Base-by-base conservation (phyloP, 2,329 filamentous ascomycete genomes). In the Alternaria triticimaculans region DNA sequence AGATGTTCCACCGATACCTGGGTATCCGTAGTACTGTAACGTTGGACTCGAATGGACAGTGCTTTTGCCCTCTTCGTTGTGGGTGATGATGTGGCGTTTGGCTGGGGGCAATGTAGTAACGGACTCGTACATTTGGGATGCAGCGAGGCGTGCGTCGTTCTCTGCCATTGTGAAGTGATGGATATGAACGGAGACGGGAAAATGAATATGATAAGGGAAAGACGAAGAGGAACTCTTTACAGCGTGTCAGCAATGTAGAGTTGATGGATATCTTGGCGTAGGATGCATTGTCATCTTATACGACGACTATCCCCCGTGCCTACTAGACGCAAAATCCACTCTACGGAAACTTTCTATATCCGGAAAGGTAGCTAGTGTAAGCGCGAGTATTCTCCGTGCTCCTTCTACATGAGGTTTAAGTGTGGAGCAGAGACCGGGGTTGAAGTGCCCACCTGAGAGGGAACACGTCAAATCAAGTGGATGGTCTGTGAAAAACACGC, bases 71-170 rank as follows among this genome's bases (percentile, higher is more conserved):
- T 60, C 41, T 10, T 58, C 14, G 66, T 78, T 71, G 68, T 82
- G 79, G 18, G 72, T 74, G 26, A 74, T 75, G 54, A 82, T 77
- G 69, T 76, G 77, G 65, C 78, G 78, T 58, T 69, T 68, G n/a
- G 72, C 70, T 62, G 46, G 70, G 73, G 63, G 80, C 65, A 71
- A 54, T 2, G 30, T 9, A 4, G 64, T 54, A 5, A 68, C 65
- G 14, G 60, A 50, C 14, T 63, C 49, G 41, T 56, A 60, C 62
- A 53, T 65, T 18, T 56, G 23, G 23, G 33, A n/a, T 41, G 59
- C 57, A 8, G 49, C 7, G 5, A 48, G 50, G 44, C 58, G 48
- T 46, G 46, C 43, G 58, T 66, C 28, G 60, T 41, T 37, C 26
- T 65, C 54, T 15, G 66, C 62, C 66, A 69, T 69, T 55, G 1